Percentiles rank a stretch among this genome's conserved stretches.
Conservation (phyloP, 2,329 filamentous ascomycete genomes). For the Aspergillus chevalieri region DNA sequence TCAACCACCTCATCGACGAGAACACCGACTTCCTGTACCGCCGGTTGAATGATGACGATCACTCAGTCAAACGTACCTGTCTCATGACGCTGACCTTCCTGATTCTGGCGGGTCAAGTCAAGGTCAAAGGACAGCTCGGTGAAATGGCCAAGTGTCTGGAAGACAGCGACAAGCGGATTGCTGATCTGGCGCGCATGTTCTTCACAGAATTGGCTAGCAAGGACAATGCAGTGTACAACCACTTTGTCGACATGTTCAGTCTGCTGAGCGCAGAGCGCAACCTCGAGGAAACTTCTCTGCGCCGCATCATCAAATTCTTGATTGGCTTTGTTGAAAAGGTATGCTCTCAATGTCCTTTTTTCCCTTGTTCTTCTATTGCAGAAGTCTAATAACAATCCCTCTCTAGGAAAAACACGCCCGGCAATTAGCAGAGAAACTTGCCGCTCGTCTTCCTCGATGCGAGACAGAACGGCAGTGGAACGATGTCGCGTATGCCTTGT, state of each 20-base stretch:
- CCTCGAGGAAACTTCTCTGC: conserved; percentile 79
- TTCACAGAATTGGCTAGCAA: conserved; percentile 96
- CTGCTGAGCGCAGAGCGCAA: conserved; percentile 74
- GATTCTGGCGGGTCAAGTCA: conserved; percentile 94
- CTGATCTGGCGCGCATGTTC: conserved; percentile 94
- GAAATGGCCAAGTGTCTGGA: conserved; percentile 99
- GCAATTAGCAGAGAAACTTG: conserved; percentile 86
- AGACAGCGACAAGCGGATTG: conserved; percentile 89
- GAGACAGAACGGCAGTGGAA: conserved; percentile 96
- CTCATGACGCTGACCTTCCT: conserved; percentile 98
- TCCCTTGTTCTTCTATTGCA: neutral
- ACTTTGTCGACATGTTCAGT: conserved; percentile 99
- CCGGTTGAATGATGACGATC: conserved; percentile 79
- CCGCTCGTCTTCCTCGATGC: conserved; percentile 74
- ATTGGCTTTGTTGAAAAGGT: conserved; percentile 97
- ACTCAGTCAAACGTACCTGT: conserved; percentile 91
- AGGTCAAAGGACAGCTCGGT: conserved; percentile 96
- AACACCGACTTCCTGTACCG: conserved; percentile 98
- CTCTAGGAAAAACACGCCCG: conserved; percentile 89
- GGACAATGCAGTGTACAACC: conserved; percentile 98
- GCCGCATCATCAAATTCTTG: conserved; percentile 82
- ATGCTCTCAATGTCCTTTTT: conserved; percentile 24
- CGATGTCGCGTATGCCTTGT: conserved; percentile 88
- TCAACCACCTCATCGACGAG: conserved; percentile 98
- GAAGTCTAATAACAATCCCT: conserved; percentile 1